Conservation (phyloP, 768 basidiomycete species). For the Ramaria sp. region DNA sequence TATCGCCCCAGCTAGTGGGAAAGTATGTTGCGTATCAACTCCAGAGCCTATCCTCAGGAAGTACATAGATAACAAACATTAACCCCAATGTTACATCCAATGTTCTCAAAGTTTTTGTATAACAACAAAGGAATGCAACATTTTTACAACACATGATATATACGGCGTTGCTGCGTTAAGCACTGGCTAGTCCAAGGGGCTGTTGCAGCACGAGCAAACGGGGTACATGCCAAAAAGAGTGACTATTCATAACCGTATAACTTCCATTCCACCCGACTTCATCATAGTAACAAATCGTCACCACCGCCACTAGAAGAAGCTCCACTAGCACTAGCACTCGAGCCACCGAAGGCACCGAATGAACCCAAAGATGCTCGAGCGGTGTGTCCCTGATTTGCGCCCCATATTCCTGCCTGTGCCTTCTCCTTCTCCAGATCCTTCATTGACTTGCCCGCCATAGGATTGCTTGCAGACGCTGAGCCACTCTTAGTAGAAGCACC, state of each 20-base stretch:
- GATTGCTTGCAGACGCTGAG: constrained; percentile 1
- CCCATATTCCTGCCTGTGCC: constrained; percentile 74
- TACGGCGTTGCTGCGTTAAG: too few relatives aligned
- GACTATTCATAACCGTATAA: neutral
- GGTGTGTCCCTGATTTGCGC: constrained; percentile 17
- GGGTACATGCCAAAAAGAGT: too few relatives aligned
- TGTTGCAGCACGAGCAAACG: too few relatives aligned
- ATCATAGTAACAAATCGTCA: constrained; percentile 32
- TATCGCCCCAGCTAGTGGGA: neutral
- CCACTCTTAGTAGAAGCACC: constrained; percentile 23
- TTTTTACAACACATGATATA: too few relatives aligned
- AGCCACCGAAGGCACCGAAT: constrained; percentile 19
- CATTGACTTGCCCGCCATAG: constrained; percentile 54
- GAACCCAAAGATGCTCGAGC: constrained; percentile 13
- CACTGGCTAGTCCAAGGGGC: too few relatives aligned
- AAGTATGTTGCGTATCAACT: constrained; percentile 2
- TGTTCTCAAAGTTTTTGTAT: too few relatives aligned
- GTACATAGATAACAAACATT: too few relatives aligned
- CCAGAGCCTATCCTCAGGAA: neutral
- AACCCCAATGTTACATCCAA: too few relatives aligned
- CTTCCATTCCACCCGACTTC: neutral
- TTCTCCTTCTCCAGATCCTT: constrained; percentile 87
- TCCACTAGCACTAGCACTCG: constrained; percentile 11
- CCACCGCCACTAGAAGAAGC: constrained; percentile 16
- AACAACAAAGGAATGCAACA: too few relatives aligned